phyloP scores from a whole-genome alignment of 1,284 basidiomycete species.

The Ganoderma sinense region DNA sequence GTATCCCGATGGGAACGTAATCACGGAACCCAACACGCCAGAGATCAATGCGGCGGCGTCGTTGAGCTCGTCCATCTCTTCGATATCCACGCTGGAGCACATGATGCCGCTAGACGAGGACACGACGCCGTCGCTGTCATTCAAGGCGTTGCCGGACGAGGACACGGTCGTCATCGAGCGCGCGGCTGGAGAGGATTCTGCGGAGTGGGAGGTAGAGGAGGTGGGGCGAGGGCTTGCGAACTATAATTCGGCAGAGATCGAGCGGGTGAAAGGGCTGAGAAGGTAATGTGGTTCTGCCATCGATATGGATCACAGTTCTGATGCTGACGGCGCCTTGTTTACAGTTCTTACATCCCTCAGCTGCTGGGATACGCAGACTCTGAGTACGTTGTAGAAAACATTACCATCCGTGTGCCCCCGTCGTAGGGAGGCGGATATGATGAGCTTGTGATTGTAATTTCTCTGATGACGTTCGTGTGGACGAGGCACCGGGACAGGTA shows the following conservation, averaged over 20 bases:
- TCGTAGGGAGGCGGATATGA: conserved; percentile 28
- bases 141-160: conserved; percentile 40
- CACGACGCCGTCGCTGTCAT: conserved; percentile 36
- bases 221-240: conserved; percentile 95
- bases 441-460: too few species aligned
- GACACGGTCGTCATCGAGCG: conserved; percentile 41
- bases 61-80: conserved; percentile 45
- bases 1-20: conserved; percentile 38
- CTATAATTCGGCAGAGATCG: conserved; percentile 95
- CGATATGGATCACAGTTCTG: conserved; percentile 7
- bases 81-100: conserved; percentile 43
- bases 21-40: conserved; percentile 53
- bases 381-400: conserved; percentile 95
- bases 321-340: conserved; percentile 7
- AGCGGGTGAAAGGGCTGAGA: conserved; percentile 88
- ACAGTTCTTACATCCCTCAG: conserved; percentile 82
- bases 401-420: conserved; percentile 69
- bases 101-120: conserved; percentile 43
- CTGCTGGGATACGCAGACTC: conserved; percentile 94
- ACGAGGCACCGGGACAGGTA: neutral
- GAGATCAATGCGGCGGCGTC: conserved; percentile 41
- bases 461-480: too few species aligned
- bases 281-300: conserved; percentile 63
- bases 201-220: conserved; percentile 83
- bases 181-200: conserved; percentile 43